A percentile compares a stretch with the other conserved stretches of the same genome.
Conservation (phyloP, 179 eudicot genomes). For the Monotropa hypopitys region DNA sequence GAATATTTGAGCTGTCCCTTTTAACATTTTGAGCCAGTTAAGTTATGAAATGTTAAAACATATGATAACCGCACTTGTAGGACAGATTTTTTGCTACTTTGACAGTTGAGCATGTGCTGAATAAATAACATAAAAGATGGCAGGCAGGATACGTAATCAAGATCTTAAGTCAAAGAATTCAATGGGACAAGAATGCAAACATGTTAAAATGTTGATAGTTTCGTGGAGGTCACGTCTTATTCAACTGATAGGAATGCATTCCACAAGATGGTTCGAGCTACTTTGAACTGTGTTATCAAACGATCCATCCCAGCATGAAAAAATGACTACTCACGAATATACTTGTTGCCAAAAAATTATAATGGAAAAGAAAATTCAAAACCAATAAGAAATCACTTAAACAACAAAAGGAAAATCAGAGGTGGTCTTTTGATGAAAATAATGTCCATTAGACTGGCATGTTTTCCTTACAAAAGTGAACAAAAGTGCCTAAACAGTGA, state of each 20-base stretch:
- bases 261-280: neutral
- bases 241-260: neutral
- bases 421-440: neutral
- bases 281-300: neutral
- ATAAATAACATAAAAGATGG: neutral
- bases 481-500: neutral
- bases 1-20: neutral
- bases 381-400: neutral
- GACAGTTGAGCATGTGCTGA: neutral
- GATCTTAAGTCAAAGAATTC: neutral
- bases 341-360: neutral
- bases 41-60: neutral
- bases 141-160: neutral
- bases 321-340: neutral
- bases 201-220: neutral
- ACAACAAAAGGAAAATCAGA: neutral
- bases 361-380: neutral
- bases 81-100: neutral
- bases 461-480: neutral
- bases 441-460: neutral
- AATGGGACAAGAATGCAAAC: neutral
- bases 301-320: neutral
- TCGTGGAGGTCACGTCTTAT: neutral
- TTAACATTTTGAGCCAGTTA: neutral
- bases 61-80: neutral